phyloP scores from a whole-genome alignment of 2,329 filamentous ascomycete genomes.

The Pseudogymnoascus sp. region DNA sequence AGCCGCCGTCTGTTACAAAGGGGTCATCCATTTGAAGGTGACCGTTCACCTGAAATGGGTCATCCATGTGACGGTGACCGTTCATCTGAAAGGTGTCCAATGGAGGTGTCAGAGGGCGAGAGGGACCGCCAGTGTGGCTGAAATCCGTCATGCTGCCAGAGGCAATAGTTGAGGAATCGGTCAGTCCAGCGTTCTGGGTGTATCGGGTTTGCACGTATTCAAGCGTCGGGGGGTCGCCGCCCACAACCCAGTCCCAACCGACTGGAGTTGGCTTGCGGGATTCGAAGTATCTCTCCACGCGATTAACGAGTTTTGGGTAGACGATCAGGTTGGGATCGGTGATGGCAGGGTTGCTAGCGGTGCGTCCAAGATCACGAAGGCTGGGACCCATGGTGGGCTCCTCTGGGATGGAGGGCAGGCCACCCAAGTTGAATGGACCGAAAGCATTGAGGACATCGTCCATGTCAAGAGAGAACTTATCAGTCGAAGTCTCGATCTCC shows the following conservation, averaged over 20 bases:
- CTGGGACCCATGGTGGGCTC: background rate
- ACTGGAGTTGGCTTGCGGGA: background rate
- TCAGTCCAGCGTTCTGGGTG: background rate
- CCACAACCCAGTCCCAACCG: background rate
- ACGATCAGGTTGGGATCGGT: background rate
- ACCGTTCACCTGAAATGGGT: background rate
- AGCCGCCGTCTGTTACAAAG: no score
- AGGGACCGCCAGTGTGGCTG: background rate
- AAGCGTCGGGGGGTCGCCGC: background rate
- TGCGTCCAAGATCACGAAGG: background rate
- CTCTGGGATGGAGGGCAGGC: background rate
- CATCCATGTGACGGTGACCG: background rate
- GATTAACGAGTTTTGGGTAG: background rate
- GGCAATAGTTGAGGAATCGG: background rate
- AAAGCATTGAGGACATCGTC: background rate
- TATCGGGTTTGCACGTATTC: background rate
- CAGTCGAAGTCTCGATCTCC: background rate
- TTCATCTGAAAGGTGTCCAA: background rate
- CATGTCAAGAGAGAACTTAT: constrained; percentile 1
- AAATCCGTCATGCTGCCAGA: background rate
- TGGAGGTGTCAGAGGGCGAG: background rate
- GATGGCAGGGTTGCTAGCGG: background rate
- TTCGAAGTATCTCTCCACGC: background rate
- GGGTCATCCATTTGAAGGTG: background rate
- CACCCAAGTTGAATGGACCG: background rate